A percentile compares a stretch with the other conserved stretches of the same genome.
Conservation (phyloP, 169 alveolate species). For the Eimeria maxima region DNA sequence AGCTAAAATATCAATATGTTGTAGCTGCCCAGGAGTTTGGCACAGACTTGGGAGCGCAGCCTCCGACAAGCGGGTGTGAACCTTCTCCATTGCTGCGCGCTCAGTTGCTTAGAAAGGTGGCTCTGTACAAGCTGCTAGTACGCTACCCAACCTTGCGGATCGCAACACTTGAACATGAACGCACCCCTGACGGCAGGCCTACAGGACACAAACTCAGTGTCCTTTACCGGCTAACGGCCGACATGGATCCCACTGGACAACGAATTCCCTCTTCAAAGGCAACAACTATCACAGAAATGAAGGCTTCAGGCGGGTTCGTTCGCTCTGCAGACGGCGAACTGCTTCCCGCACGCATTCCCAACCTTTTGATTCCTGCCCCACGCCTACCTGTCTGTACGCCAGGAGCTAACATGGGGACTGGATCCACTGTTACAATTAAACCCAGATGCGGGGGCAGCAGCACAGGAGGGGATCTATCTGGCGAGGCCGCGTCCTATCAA, state of each 20-base stretch:
- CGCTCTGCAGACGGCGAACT: conserved; percentile 42
- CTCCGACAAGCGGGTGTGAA: conserved; percentile 58
- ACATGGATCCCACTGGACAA: conserved; percentile 60
- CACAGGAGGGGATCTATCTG: conserved; percentile 58
- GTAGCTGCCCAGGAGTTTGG: conserved; percentile 83
- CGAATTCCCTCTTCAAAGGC: conserved; percentile 64
- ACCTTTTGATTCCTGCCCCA: conserved; percentile 55
- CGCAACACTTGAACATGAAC: conserved; percentile 80
- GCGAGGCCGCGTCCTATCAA: background rate
- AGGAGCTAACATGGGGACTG: conserved; percentile 56
- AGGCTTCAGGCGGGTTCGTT: conserved; percentile 56
- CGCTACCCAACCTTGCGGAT: conserved; percentile 82
- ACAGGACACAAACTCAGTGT: conserved; percentile 81
- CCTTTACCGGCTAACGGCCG: conserved; percentile 80
- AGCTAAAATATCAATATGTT: conserved; percentile 75
- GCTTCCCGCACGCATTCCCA: conserved; percentile 61
- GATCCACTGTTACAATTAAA: conserved; percentile 14
- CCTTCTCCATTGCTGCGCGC: conserved; percentile 63
- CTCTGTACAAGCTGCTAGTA: conserved; percentile 74
- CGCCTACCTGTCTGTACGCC: conserved; percentile 74
- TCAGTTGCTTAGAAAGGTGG: conserved; percentile 53
- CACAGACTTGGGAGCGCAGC: conserved; percentile 61
- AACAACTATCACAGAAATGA: background rate
- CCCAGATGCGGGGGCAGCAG: conserved; percentile 68
- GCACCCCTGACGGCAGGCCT: conserved; percentile 71